Evolutionary conservation across 805 yeast species (phyloP).

Genomic region (Jamesozyma piceae): DNA sequence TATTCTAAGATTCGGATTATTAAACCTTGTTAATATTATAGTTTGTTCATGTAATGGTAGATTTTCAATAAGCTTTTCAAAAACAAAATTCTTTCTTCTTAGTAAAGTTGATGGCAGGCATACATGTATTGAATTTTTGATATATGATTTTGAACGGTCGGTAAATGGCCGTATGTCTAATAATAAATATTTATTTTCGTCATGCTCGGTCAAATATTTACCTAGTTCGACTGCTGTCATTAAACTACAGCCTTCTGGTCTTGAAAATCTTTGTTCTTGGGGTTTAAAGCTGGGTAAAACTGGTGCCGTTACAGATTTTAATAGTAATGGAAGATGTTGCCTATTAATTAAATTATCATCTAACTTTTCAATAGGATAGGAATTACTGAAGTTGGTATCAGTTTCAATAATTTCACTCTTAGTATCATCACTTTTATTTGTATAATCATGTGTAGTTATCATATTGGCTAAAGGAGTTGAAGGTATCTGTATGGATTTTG

Average conservation of each 20-base stretch:
- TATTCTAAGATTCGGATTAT: conserved; percentile 13
- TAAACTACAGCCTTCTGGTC: conserved; percentile 15
- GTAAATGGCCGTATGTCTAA: conserved; percentile 73
- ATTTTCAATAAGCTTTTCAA: conserved; percentile 53
- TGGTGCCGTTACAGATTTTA: conserved; percentile 5
- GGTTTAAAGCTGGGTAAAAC: conserved; percentile 13
- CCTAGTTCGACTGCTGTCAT: conserved; percentile 18
- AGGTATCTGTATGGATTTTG: neutral
- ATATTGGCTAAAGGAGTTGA: neutral
- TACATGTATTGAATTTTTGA: conserved; percentile 57
- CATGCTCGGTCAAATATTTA: conserved; percentile 4
- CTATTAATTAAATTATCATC: neutral
- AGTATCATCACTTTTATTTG: neutral
- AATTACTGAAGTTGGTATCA: neutral
- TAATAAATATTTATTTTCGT: conserved; percentile 8
- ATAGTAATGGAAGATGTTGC: neutral
- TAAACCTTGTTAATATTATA: conserved; percentile 4
- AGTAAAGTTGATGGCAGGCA: conserved; percentile 86
- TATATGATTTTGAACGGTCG: conserved; percentile 52
- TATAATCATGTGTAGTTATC: neutral
- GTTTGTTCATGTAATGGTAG: conserved; percentile 41
- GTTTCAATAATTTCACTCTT: neutral
- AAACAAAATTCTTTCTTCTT: conserved; percentile 62
- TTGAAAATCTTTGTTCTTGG: conserved; percentile 18
- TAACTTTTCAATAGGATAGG: neutral